Evolutionary conservation across 306 rosid genomes (phyloP), one percentile per base, ranked within the genome.

Genomic region (Boehmeria nivea): DNA sequence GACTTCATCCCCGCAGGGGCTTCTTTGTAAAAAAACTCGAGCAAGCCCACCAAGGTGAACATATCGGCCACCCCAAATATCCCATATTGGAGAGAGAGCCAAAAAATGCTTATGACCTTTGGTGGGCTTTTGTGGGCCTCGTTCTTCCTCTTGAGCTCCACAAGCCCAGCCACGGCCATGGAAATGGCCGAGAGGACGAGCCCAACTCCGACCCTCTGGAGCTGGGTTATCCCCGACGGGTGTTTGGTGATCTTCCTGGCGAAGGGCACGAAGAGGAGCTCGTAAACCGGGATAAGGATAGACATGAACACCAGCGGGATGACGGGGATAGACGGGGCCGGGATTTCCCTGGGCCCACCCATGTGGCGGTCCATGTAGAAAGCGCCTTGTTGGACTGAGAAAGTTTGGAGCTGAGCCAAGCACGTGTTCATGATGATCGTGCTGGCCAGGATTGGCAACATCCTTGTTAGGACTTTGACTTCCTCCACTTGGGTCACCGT

Each of bases 381-480:
- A 42, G 49, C 72, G 12, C 95, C 95, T 75, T 89, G 97, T 63
- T 75, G 78, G 14, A 89, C 81, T 21, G 94, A 89, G 71, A 85
- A 89, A 37, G 97, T 89, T 60, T 88, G 97, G 34, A 88, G 95
- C 24, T 88, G 97, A 28, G 97, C 97, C 39, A 89, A 43, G 57
- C 95, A 85, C 2, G 97, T 89, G 81, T 89, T 89, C 81, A 89
- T 76, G 54, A 89, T 75, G 34, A 89, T 79, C 36, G 97, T 89
- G 51, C 95, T 86, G 15, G 66, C 72, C 26, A 89, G 66, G 46
- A 89, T 86, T 1, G 97, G 97, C 19, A 85, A 25, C 95, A 89
- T 86, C 66, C 97, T 72, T 11, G 77, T 73, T 40, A 89, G 74
- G 59, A 83, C 77, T 71, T 89, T 89, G 4, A 89, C 95, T 77